A percentile compares a stretch with the other conserved stretches of the same genome.
Conservation (phyloP, 208 protist genomes). For the Trypanosoma boissoni region DNA sequence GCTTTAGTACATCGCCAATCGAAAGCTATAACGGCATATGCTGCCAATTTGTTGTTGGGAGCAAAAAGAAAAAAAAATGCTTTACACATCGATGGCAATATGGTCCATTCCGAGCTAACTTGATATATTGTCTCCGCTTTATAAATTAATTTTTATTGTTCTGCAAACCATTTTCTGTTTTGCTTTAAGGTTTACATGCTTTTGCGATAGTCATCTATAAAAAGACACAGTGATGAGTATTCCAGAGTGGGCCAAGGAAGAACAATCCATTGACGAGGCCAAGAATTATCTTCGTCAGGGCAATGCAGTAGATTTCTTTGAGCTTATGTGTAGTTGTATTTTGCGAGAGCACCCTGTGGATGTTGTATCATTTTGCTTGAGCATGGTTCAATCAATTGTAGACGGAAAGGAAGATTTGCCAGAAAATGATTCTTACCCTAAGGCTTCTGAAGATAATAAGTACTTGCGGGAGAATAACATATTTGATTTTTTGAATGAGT, state of each 20-base stretch:
- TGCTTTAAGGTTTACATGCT: slow-evolving; percentile 2
- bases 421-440: slow-evolving; percentile 51
- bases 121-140: neutral
- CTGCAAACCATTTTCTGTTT: slow-evolving; percentile 15
- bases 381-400: slow-evolving; percentile 63
- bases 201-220: slow-evolving; percentile 3
- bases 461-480: slow-evolving; percentile 79
- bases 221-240: slow-evolving; percentile 21
- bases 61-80: no score
- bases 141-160: slow-evolving; percentile 2
- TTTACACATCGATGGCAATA: no score
- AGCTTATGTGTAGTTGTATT: slow-evolving; percentile 76
- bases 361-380: slow-evolving; percentile 43
- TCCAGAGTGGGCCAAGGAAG: slow-evolving; percentile 80
- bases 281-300: slow-evolving; percentile 85
- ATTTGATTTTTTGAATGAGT: slow-evolving; percentile 85
- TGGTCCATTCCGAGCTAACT: no score
- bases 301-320: slow-evolving; percentile 86
- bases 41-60: no score
- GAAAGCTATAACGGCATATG: no score
- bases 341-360: slow-evolving; percentile 65
- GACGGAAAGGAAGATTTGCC: slow-evolving; percentile 48
- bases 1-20: no score
- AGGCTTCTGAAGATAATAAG: slow-evolving; percentile 61
- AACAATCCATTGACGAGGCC: slow-evolving; percentile 79